phyloP scores from a whole-genome alignment of 2,329 filamentous ascomycete species.

The Botryotinia globosa region DNA sequence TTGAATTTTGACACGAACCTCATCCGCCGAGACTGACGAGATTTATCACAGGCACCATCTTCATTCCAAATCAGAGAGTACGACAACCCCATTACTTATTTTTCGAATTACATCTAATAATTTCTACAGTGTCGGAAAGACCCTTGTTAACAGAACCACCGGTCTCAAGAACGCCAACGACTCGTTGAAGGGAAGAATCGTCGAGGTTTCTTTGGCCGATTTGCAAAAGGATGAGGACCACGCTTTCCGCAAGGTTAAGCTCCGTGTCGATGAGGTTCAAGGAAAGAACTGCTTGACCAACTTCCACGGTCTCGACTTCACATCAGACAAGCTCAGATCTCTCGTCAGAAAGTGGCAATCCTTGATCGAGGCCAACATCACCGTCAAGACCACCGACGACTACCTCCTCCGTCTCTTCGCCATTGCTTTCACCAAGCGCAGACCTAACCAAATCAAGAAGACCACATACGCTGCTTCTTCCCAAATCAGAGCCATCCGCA shows the following conservation, averaged over 20 bases:
- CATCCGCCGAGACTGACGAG: constrained; percentile 32
- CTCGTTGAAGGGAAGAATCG: constrained; percentile 95
- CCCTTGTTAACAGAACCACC: constrained; percentile 97
- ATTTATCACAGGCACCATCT: constrained; percentile 68
- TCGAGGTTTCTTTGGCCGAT: constrained; percentile 98
- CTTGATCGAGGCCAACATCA: constrained; percentile 98
- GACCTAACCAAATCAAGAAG: constrained; percentile 99
- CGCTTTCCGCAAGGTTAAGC: constrained; percentile 99
- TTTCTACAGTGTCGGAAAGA: constrained; percentile 88
- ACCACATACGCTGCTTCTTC: constrained; percentile 97
- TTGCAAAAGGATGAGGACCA: constrained; percentile 99
- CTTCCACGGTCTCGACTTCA: constrained; percentile 99
- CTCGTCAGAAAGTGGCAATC: constrained; percentile 99
- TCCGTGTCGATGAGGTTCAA: constrained; percentile 97
- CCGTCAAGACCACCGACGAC: constrained; percentile 99
- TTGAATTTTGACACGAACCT: constrained; percentile 19
- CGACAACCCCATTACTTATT: constrained; percentile 24
- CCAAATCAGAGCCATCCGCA: constrained; percentile 96
- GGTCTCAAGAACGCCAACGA: constrained; percentile 99
- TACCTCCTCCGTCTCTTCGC: constrained; percentile 99
- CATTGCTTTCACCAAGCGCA: constrained; percentile 98
- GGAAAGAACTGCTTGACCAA: constrained; percentile 99
- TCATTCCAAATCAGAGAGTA: constrained; percentile 98
- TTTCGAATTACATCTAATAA: constrained; percentile 39
- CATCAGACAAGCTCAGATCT: constrained; percentile 98